Conservation (phyloP, 1,284 basidiomycete genomes). For the Cryptococcus floricola region DNA sequence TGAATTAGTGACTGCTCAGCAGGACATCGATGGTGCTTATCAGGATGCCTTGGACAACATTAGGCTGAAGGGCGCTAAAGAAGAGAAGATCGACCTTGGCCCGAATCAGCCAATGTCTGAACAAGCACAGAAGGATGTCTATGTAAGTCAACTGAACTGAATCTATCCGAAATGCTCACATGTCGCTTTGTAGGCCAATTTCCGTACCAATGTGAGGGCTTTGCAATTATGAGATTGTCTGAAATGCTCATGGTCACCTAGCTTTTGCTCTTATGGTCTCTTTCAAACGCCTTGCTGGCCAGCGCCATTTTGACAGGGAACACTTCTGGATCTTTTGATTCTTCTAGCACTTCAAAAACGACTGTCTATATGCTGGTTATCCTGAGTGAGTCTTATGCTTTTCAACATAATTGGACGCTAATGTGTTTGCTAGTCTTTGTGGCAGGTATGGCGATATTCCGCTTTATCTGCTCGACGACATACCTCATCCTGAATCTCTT, state of each 20-base stretch:
- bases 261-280: slow-evolving; percentile 44
- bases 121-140: slow-evolving; percentile 76
- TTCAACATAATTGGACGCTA: not conserved
- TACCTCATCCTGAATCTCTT: slow-evolving; percentile 63
- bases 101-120: slow-evolving; percentile 57
- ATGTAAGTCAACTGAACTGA: slow-evolving; percentile 50
- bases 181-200: slow-evolving; percentile 55
- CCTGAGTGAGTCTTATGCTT: slow-evolving; percentile 40
- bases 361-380: slow-evolving; percentile 49
- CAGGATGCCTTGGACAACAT: slow-evolving; percentile 83
- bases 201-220: slow-evolving; percentile 74
- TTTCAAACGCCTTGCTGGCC: slow-evolving; percentile 63
- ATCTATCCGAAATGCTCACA: not conserved
- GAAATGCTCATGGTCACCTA: slow-evolving; percentile 5
- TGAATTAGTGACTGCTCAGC: slow-evolving; percentile 76
- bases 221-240: slow-evolving; percentile 1
- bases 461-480: slow-evolving; percentile 62
- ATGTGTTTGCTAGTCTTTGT: slow-evolving; percentile 41
- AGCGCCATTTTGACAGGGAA: slow-evolving; percentile 79
- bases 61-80: slow-evolving; percentile 38
- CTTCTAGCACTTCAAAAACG: slow-evolving; percentile 52
- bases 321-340: slow-evolving; percentile 61
- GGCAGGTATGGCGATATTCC: slow-evolving; percentile 49
- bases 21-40: slow-evolving; percentile 83
- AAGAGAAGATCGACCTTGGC: slow-evolving; percentile 25